phyloP scores from a whole-genome alignment of 768 basidiomycete genomes.

The Rhodotorula sphaerocarpa region DNA sequence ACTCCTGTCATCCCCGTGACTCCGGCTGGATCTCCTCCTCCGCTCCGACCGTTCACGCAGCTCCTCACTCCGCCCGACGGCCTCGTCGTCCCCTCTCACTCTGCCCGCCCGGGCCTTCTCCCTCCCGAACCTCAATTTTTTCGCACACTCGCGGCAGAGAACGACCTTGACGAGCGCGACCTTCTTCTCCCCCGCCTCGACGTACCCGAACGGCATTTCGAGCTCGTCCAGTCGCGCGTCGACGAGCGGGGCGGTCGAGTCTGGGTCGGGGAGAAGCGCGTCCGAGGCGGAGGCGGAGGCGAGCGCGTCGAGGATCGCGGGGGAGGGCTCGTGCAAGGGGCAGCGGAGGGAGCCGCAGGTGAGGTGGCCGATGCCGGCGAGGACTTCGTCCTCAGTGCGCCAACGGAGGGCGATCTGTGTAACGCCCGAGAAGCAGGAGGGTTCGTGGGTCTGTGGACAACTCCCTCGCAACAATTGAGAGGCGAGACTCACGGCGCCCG shows the following conservation, averaged over 20 bases:
- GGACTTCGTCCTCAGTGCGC: conserved; percentile 84
- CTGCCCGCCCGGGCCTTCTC: conserved; percentile 51
- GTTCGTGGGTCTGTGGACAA: conserved; percentile 46
- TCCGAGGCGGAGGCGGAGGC: not conserved
- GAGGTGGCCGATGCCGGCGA: conserved; percentile 72
- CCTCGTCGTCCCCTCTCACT: conserved; percentile 6
- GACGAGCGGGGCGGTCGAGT: conserved; percentile 14
- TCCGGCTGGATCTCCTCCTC: not conserved
- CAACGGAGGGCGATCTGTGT: conserved; percentile 77
- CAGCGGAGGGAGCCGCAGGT: conserved; percentile 89
- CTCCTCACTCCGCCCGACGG: not conserved
- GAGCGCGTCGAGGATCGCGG: not conserved
- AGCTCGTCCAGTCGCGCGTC: conserved; percentile 54
- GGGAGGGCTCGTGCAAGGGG: conserved; percentile 51
- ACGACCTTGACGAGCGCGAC: conserved; percentile 84
- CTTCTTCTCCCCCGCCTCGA: conserved; percentile 66
- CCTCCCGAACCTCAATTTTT: conserved; percentile 80
- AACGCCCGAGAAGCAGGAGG: not conserved
- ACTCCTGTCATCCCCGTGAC: not conserved
- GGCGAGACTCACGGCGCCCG: conserved; percentile 59
- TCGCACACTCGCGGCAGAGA: conserved; percentile 65
- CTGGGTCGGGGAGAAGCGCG: conserved; percentile 1
- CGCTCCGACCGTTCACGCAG: too few relatives aligned
- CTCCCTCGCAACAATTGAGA: not conserved
- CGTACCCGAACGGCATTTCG: conserved; percentile 83